phyloP scores from a whole-genome alignment of 1,284 basidiomycete genomes.

The Porogramme epimiltina region DNA sequence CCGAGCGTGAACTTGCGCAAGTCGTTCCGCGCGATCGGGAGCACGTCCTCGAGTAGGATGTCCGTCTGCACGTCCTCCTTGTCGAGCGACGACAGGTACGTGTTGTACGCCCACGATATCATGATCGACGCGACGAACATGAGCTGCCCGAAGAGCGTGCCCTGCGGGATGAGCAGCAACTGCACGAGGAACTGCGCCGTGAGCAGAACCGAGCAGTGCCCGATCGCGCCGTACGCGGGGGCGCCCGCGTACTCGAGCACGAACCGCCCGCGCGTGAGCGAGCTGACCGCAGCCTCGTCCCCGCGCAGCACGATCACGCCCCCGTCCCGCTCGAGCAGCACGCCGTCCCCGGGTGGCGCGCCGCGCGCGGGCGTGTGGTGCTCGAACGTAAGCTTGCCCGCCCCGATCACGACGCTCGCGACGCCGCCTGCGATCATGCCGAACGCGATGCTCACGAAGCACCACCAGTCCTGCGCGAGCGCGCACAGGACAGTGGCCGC shows the following conservation, averaged over 20 bases:
- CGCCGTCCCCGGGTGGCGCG: conserved; percentile 19
- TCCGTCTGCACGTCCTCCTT: conserved; percentile 21
- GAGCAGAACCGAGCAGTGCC: conserved; percentile 16
- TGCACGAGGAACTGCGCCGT: conserved; percentile 21
- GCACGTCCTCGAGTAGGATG: conserved; percentile 12
- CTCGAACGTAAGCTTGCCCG: conserved; percentile 14
- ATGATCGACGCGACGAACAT: conserved; percentile 21
- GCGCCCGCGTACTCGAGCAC: conserved; percentile 9
- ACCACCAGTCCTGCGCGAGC: conserved; percentile 21
- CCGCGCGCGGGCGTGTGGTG: conserved; percentile 15
- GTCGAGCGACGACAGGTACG: conserved; percentile 19
- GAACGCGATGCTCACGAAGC: conserved; percentile 14
- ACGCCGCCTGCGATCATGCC: conserved; percentile 20
- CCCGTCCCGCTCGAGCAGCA: conserved; percentile 13
- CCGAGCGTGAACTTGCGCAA: conserved; percentile 13
- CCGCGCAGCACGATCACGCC: conserved; percentile 16
- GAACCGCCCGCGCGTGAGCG: conserved; percentile 20
- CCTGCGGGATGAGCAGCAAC: conserved; percentile 21
- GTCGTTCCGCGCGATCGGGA: neutral
- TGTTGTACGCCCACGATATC: conserved; percentile 21
- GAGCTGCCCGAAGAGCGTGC: conserved; percentile 19
- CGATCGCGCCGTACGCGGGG: conserved; percentile 14
- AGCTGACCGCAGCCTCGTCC: conserved; percentile 16
- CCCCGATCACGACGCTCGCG: conserved; percentile 21
- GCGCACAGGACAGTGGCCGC: conserved; percentile 16